Base-by-base conservation (phyloP, 2,329 filamentous ascomycete species). In the Pseudogymnoascus sp. region DNA sequence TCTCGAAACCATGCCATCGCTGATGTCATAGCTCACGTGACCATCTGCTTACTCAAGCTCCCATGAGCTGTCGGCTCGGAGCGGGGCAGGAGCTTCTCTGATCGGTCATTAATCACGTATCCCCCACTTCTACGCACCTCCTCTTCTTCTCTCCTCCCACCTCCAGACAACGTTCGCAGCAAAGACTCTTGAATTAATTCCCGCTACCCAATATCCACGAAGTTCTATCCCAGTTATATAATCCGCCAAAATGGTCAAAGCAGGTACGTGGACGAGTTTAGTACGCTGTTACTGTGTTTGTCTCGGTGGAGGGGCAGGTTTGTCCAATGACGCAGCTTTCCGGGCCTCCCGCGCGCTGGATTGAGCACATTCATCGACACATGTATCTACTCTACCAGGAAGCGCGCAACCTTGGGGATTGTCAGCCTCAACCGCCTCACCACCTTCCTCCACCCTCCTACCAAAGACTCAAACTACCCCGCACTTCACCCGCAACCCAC, bases 161-260 rank as follows among this genome's bases (percentile, higher is more conserved):
- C 26, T 31, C 47, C 11, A 57, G 47, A 33, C 47, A 57, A 31
- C 47, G 33, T 57, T 19, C 26, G 7, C 26, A 57, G 47, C 47
- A 57, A 57, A 33, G 26, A 57, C n/a, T 53, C 47, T 31, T 31
- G 47, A 57, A 31, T 57, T 57, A 57, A 57, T 57, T 57, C 10
- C 4, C 47, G 9, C 26, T 57, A 57, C 47, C 5, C 47, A 57
- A 57, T 57, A 57, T 8, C 47, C n/a, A 57, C 26, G 5, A 57
- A 57, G 47, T 19, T 57, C 47, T 57, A 57, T 57, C 33, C 47
- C n/a, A 57, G 26, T 31, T 19, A 31, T 57, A 57, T 31, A 57
- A 57, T 19, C 80, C 81, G 80, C 81, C 89, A 96, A 87, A 87
- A 97, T 97, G 93, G 93, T 97, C 84, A 97, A 96, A 86, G 93